Conservation (phyloP, 495 filamentous ascomycete genomes). For the Neurospora pannonica region DNA sequence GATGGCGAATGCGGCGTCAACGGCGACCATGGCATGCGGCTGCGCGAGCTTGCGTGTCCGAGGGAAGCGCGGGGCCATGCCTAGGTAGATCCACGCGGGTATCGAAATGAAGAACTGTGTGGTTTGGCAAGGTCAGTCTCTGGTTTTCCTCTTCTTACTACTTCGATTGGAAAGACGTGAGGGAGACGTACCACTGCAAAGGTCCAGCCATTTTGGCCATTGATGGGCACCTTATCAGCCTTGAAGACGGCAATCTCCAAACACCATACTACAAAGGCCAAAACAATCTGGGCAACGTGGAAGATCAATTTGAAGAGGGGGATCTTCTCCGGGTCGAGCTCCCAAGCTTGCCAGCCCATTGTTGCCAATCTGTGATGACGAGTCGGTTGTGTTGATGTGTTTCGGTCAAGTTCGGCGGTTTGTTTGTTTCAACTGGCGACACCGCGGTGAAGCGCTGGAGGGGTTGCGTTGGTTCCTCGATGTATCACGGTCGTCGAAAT, state of each 20-base stretch:
- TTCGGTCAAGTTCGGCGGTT: background rate
- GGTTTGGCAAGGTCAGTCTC: constrained; percentile 1
- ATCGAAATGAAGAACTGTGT: constrained; percentile 74
- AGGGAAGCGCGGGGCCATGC: constrained; percentile 75
- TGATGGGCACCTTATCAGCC: constrained; percentile 50
- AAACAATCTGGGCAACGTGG: constrained; percentile 52
- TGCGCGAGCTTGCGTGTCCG: constrained; percentile 71
- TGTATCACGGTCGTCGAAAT: background rate
- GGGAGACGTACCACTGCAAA: constrained; percentile 60
- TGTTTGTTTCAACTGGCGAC: background rate
- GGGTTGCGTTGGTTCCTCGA: background rate
- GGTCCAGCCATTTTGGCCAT: constrained; percentile 63
- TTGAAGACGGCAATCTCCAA: constrained; percentile 63
- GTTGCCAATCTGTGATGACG: background rate
- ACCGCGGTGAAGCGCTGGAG: background rate
- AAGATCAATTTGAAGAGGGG: constrained; percentile 48
- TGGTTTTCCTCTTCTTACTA: background rate
- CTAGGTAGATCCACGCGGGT: constrained; percentile 74
- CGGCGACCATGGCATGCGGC: constrained; percentile 66
- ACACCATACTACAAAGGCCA: constrained; percentile 62
- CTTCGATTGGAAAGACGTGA: background rate
- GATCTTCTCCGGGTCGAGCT: constrained; percentile 40
- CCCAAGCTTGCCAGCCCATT: constrained; percentile 32
- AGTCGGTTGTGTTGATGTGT: background rate
- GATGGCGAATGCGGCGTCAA: constrained; percentile 65